Conservation (phyloP, 2,329 filamentous ascomycete species). For the Aureobasidium sp. region DNA sequence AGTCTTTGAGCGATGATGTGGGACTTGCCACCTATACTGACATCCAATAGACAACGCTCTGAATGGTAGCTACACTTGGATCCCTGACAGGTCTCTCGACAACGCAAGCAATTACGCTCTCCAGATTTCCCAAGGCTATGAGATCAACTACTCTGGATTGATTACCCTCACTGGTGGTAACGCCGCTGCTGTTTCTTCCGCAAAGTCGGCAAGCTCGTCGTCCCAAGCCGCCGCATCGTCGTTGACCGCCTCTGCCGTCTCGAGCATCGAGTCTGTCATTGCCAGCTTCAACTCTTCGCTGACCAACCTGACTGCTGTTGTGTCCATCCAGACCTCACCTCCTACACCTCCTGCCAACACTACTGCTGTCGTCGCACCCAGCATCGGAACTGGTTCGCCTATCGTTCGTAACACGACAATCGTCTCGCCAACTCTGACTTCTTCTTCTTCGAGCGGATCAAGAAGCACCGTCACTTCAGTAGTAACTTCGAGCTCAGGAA, state of each 20-base stretch:
- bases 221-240: background rate
- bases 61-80: slow-evolving; percentile 47
- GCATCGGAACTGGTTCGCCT: slow-evolving; percentile 22
- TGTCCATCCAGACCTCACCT: slow-evolving; percentile 2
- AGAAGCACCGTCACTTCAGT: slow-evolving; percentile 21
- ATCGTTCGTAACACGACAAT: slow-evolving; percentile 26
- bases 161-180: slow-evolving; percentile 39
- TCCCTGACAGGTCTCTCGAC: slow-evolving; percentile 37
- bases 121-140: slow-evolving; percentile 47
- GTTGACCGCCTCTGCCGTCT: slow-evolving; percentile 12
- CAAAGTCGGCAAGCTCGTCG: slow-evolving; percentile 18
- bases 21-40: background rate
- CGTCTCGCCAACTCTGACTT: slow-evolving; percentile 21
- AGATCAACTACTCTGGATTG: slow-evolving; percentile 51
- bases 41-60: slow-evolving; percentile 32
- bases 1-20: slow-evolving; percentile 19
- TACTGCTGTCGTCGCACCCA: slow-evolving; percentile 17
- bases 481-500: slow-evolving; percentile 17
- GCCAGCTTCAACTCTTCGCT: slow-evolving; percentile 18
- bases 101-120: slow-evolving; percentile 50
- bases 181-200: slow-evolving; percentile 21
- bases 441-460: slow-evolving; percentile 8
- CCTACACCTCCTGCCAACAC: slow-evolving; percentile 18
- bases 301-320: slow-evolving; percentile 17
- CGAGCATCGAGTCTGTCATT: slow-evolving; percentile 19